These are phyloP conservation scores for Cadophora gregata DNA, from an alignment of 2,329 filamentous ascomycete species.

Conservation along the genomic window DNA sequence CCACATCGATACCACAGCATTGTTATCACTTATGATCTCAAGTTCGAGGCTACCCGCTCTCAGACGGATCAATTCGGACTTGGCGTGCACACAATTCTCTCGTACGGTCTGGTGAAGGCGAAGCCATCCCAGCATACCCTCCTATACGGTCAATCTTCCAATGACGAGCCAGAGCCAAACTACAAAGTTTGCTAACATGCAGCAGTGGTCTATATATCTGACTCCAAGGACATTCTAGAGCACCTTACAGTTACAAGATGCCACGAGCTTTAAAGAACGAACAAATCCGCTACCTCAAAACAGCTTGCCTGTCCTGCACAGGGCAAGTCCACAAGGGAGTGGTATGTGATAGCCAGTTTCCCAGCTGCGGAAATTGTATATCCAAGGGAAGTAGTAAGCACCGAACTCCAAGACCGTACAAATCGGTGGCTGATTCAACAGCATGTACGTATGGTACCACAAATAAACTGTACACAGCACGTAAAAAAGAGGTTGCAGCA, in stretches of 20 bases:
- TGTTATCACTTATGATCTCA: background rate
- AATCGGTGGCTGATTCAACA: background rate
- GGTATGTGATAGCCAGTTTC: background rate
- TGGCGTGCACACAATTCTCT: background rate
- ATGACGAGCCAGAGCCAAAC: no score
- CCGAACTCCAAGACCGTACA: background rate
- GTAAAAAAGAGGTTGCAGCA: background rate
- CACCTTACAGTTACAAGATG: background rate
- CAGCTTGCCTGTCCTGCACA: background rate
- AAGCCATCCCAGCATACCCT: background rate
- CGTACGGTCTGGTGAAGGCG: background rate
- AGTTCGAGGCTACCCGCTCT: background rate
- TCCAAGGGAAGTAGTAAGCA: background rate
- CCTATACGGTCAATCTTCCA: no score
- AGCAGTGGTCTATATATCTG: no score
- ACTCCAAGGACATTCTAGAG: background rate
- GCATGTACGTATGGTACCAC: background rate
- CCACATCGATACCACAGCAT: background rate
- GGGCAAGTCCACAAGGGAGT: background rate
- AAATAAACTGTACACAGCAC: background rate
- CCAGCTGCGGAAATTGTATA: background rate
- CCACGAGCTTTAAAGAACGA: background rate
- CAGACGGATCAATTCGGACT: background rate
- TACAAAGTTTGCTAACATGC: no score
- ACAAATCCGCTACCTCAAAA: background rate